phyloP scores from a whole-genome alignment of 179 eudicot species.

The Beta macrorhiza region DNA sequence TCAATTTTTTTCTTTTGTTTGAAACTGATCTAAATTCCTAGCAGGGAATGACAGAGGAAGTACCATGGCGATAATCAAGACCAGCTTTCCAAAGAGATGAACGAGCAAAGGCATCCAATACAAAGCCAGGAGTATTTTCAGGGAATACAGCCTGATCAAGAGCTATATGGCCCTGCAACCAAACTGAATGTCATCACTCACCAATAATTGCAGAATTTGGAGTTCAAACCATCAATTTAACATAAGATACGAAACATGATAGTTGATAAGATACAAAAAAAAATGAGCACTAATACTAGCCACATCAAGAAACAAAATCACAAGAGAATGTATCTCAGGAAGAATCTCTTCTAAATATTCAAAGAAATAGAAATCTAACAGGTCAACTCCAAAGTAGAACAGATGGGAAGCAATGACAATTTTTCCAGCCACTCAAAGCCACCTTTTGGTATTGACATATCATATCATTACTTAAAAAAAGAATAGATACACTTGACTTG shows the following conservation, averaged over 20 bases:
- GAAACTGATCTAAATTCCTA: too few relatives aligned
- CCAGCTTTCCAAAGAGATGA: constrained; percentile 94
- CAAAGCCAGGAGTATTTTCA: constrained; percentile 92
- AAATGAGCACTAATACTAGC: neutral
- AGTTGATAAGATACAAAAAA: neutral
- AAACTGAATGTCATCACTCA: constrained; percentile 10
- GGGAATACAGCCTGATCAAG: constrained; percentile 96
- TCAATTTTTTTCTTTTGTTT: too few relatives aligned
- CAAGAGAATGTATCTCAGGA: neutral
- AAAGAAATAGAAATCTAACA: neutral
- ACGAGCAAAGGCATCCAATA: constrained; percentile 97
- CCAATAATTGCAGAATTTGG: constrained; percentile 7
- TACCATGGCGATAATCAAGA: constrained; percentile 98
- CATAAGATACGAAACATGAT: neutral
- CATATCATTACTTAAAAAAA: neutral
- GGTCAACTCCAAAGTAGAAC: neutral
- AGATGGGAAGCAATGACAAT: neutral
- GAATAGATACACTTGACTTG: neutral
- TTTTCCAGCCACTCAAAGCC: neutral
- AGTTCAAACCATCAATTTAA: neutral
- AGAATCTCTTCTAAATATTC: neutral
- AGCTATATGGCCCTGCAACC: constrained; percentile 90
- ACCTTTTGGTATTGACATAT: neutral
- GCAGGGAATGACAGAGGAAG: constrained; percentile 10
- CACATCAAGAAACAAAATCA: neutral